Evolutionary conservation across 495 filamentous ascomycete species (phyloP).

Genomic region (Rostrohypoxylon terebratum): DNA sequence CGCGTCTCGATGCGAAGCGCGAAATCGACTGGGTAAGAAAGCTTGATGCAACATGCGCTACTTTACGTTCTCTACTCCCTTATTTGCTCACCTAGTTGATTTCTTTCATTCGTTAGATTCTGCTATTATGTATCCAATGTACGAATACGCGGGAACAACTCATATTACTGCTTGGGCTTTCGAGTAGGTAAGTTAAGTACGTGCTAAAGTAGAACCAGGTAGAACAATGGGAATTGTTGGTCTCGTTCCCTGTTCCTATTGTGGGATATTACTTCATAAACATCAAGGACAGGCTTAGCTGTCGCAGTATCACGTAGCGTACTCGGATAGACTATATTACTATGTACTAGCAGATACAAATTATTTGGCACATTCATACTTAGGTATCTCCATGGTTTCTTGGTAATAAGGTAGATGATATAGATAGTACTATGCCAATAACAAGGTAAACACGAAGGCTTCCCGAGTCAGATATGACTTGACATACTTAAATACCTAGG

Average conservation of each 20-base stretch:
- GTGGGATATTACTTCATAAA: not conserved
- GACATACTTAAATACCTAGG: not conserved
- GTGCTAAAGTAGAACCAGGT: not conserved
- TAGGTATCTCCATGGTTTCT: not conserved
- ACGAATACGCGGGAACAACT: conserved; percentile 23
- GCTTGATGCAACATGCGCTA: conserved; percentile 41
- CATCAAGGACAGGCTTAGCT: not conserved
- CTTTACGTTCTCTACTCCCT: conserved; percentile 34
- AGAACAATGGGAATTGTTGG: not conserved
- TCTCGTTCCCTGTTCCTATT: not conserved
- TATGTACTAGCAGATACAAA: no score
- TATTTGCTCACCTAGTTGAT: conserved; percentile 25
- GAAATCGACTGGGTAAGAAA: conserved; percentile 45
- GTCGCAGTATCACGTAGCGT: not conserved
- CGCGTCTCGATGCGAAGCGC: conserved; percentile 46
- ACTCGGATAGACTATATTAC: not conserved
- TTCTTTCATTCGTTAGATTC: conserved; percentile 33
- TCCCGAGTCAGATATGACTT: not conserved
- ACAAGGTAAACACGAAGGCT: not conserved
- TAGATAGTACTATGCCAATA: no score
- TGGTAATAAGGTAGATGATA: not conserved
- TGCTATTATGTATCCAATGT: conserved; percentile 11
- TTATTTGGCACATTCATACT: no score
- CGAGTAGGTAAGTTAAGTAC: not conserved
- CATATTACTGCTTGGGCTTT: conserved; percentile 32